Percentiles rank a stretch among this genome's conserved stretches.
These are phyloP conservation scores for Pseudopyricularia javanii DNA, from an alignment of 2,329 filamentous ascomycete genomes.

Conservation along the genomic window DNA sequence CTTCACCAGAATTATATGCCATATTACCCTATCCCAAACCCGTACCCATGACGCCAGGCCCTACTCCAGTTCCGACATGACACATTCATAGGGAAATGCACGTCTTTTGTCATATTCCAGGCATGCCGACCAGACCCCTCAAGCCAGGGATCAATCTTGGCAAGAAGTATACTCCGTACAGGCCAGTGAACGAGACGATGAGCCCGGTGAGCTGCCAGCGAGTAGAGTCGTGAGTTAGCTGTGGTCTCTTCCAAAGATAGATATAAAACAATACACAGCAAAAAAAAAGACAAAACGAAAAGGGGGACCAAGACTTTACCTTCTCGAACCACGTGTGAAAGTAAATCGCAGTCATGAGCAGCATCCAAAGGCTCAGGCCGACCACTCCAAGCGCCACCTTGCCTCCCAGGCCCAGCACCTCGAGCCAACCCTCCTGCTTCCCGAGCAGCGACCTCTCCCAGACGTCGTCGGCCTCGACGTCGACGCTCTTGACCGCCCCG, in stretches of 20 bases:
- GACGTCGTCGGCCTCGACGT: conserved; percentile 28
- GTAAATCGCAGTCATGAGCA: conserved; percentile 96
- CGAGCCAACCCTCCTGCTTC: conserved; percentile 9
- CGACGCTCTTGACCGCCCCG: conserved; percentile 50
- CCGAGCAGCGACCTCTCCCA: conserved; percentile 9
- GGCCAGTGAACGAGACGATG: conserved; percentile 29
- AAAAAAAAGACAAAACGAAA: background rate
- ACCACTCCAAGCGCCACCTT: conserved; percentile 52
- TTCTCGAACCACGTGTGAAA: conserved; percentile 99
- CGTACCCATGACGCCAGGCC: no score
- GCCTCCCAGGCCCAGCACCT: conserved; percentile 29
- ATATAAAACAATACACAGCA: background rate
- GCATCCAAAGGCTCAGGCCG: conserved; percentile 78
- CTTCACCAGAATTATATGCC: no score
- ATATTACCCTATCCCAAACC: no score
- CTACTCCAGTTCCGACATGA: background rate
- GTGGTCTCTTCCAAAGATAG: background rate
- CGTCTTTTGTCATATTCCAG: conserved; percentile 23
- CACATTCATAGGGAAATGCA: background rate
- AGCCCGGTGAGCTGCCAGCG: conserved; percentile 39
- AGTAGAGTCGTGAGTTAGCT: conserved; percentile 10
- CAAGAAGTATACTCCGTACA: conserved; percentile 38
- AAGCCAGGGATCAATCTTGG: conserved; percentile 36
- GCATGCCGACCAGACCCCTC: conserved; percentile 33
- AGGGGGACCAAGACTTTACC: conserved; percentile 22